A percentile compares a stretch with the other conserved stretches of the same genome.
Evolutionary conservation across 257 asterid species (phyloP).

Genomic region (Pogostemon cablin): DNA sequence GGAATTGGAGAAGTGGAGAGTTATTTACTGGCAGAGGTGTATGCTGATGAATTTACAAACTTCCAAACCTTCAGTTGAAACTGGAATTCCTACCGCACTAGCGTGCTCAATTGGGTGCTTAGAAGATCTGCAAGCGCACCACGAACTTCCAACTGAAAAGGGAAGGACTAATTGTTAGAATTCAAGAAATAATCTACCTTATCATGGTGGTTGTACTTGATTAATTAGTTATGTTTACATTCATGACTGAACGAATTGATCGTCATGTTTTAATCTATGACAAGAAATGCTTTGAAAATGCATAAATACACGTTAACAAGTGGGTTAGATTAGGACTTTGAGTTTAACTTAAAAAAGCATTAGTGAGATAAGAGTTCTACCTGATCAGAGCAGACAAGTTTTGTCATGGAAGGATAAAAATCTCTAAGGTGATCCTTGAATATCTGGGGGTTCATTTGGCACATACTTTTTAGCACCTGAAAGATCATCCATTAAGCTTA

Average conservation of each 20-base stretch:
- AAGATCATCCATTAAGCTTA: slow-evolving; percentile 35
- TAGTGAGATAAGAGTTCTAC: slow-evolving; percentile 41
- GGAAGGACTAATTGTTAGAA: neutral
- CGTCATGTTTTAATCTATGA: too few species aligned
- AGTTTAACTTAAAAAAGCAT: neutral
- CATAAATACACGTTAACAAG: too few species aligned
- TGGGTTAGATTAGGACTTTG: neutral
- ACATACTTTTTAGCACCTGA: slow-evolving; percentile 92
- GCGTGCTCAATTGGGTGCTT: slow-evolving; percentile 62
- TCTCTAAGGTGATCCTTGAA: slow-evolving; percentile 81
- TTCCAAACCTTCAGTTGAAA: neutral
- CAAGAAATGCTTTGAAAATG: too few species aligned
- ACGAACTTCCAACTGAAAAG: slow-evolving; percentile 83
- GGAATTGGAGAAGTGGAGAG: neutral
- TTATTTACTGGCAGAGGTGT: neutral
- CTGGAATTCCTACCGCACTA: slow-evolving; percentile 43
- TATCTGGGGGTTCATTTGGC: slow-evolving; percentile 72
- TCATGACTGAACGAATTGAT: neutral
- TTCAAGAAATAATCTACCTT: neutral
- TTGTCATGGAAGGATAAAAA: slow-evolving; percentile 85
- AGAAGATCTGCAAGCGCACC: slow-evolving; percentile 91
- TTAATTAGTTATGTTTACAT: neutral
- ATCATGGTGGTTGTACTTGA: neutral
- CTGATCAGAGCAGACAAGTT: slow-evolving; percentile 95
- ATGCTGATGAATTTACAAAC: slow-evolving; percentile 26